Percentiles rank a stretch among this genome's conserved stretches.
Evolutionary conservation across 2,329 filamentous ascomycete genomes (phyloP).

Genomic region (Colletotrichum spinosum): DNA sequence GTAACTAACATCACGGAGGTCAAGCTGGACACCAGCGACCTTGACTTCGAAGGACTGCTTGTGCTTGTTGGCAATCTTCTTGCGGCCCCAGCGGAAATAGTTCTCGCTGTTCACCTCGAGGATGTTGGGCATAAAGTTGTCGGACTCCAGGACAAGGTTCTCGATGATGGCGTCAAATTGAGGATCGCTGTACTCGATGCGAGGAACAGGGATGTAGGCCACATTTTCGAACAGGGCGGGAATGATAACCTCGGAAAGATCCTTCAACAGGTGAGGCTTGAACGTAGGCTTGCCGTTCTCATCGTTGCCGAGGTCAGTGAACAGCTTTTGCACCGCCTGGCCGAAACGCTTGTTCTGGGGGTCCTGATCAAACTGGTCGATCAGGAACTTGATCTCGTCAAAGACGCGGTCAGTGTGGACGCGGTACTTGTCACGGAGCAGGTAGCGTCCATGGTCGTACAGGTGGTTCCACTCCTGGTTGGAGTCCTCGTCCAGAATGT

Average conservation of each 20-base stretch:
- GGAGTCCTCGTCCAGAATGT: slow-evolving; percentile 84
- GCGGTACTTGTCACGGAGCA: slow-evolving; percentile 90
- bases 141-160: slow-evolving; percentile 94
- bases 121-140: slow-evolving; percentile 96
- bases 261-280: slow-evolving; percentile 93
- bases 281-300: slow-evolving; percentile 85
- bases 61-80: slow-evolving; percentile 83
- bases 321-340: slow-evolving; percentile 82
- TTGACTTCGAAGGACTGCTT: slow-evolving; percentile 83
- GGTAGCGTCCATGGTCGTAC: slow-evolving; percentile 86
- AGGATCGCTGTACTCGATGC: slow-evolving; percentile 90
- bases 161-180: slow-evolving; percentile 91
- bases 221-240: slow-evolving; percentile 85
- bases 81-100: slow-evolving; percentile 94
- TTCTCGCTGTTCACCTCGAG: slow-evolving; percentile 91
- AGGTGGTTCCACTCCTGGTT: slow-evolving; percentile 85
- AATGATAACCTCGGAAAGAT: slow-evolving; percentile 87
- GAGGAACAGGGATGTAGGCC: slow-evolving; percentile 91
- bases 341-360: slow-evolving; percentile 86
- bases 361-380: slow-evolving; percentile 89
- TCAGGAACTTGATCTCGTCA: slow-evolving; percentile 91
- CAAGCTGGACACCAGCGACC: slow-evolving; percentile 91
- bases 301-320: slow-evolving; percentile 88
- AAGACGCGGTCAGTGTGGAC: slow-evolving; percentile 86
- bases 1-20: slow-evolving; percentile 90